Conservation (phyloP, 768 basidiomycete species). For the Fomitopsis serialis region DNA sequence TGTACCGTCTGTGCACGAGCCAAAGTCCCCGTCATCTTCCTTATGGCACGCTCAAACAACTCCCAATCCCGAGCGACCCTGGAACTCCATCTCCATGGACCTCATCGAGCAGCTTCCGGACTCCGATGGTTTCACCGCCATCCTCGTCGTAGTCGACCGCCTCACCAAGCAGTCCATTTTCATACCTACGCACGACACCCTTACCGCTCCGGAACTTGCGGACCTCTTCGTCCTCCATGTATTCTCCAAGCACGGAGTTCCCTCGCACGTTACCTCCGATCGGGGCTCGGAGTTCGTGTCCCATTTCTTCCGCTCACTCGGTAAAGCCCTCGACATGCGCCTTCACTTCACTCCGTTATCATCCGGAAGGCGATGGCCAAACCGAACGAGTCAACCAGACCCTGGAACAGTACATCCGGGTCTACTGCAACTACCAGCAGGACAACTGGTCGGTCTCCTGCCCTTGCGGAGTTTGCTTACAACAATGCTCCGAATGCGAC, state of each 20-base stretch:
- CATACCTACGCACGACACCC: slow-evolving; percentile 3
- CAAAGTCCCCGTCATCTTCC: slow-evolving; percentile 25
- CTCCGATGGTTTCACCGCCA: slow-evolving; percentile 8
- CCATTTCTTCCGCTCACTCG: slow-evolving; percentile 7
- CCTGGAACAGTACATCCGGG: slow-evolving; percentile 32
- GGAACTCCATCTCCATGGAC: slow-evolving; percentile 19
- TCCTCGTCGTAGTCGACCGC: slow-evolving; percentile 18
- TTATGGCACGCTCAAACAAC: slow-evolving; percentile 25
- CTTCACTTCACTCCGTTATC: slow-evolving; percentile 32
- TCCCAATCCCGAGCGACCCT: slow-evolving; percentile 20
- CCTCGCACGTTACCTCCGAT: slow-evolving; percentile 12
- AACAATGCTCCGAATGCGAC: slow-evolving; percentile 32
- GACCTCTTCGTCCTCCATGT: slow-evolving; percentile 4
- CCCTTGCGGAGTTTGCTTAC: slow-evolving; percentile 36
- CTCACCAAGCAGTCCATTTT: slow-evolving; percentile 2
- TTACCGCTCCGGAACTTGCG: slow-evolving; percentile 4
- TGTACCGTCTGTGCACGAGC: slow-evolving; percentile 25
- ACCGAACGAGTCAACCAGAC: slow-evolving; percentile 34
- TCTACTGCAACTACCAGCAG: slow-evolving; percentile 33
- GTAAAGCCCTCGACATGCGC: slow-evolving; percentile 8
- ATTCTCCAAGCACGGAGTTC: slow-evolving; percentile 12
- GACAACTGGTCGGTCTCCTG: slow-evolving; percentile 37
- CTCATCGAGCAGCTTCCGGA: slow-evolving; percentile 17
- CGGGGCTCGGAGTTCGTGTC: slow-evolving; percentile 11
- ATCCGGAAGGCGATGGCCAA: slow-evolving; percentile 37